Evolutionary conservation across 73 alveolate genomes (phyloP).

Genomic region (Tetrahymena thermophila): DNA sequence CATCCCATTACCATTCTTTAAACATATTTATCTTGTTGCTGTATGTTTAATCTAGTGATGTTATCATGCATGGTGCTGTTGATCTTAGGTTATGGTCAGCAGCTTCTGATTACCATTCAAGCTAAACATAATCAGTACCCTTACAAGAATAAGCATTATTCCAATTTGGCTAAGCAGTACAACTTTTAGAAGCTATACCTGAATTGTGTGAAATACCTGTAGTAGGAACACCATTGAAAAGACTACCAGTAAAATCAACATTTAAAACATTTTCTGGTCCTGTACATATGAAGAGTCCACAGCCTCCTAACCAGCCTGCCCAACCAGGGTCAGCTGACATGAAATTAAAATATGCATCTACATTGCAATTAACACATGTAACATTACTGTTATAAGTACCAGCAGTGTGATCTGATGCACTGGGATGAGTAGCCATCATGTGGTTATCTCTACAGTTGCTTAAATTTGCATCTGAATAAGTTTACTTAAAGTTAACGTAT

Average conservation of each 20-base stretch:
- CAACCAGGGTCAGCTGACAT: constrained; percentile 10
- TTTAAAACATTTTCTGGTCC: constrained; percentile 11
- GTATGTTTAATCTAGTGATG: background rate
- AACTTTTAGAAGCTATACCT: constrained; percentile 4
- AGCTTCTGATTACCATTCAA: constrained; percentile 18
- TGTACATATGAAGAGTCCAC: constrained; percentile 24
- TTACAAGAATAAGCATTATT: constrained; percentile 26
- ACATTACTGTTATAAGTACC: constrained; percentile 14
- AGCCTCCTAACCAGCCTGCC: constrained; percentile 24
- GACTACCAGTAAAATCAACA: constrained; percentile 26
- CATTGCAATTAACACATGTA: constrained; percentile 3
- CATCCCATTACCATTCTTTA: constrained; percentile 43
- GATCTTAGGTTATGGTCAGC: constrained; percentile 30
- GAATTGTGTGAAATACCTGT: constrained; percentile 12
- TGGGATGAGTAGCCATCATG: background rate
- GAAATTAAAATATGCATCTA: constrained; percentile 7
- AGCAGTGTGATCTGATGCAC: constrained; percentile 20
- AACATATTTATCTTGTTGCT: constrained; percentile 1
- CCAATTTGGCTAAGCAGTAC: constrained; percentile 11
- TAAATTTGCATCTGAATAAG: background rate
- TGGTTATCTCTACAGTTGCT: constrained; percentile 13
- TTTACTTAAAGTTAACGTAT: background rate
- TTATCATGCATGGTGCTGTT: background rate
- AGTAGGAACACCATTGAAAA: constrained; percentile 3
- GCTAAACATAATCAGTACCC: background rate